Percentiles rank a stretch among this genome's conserved stretches.
phyloP scores from a whole-genome alignment of 306 rosid genomes.

The Acacia crassicarpa region DNA sequence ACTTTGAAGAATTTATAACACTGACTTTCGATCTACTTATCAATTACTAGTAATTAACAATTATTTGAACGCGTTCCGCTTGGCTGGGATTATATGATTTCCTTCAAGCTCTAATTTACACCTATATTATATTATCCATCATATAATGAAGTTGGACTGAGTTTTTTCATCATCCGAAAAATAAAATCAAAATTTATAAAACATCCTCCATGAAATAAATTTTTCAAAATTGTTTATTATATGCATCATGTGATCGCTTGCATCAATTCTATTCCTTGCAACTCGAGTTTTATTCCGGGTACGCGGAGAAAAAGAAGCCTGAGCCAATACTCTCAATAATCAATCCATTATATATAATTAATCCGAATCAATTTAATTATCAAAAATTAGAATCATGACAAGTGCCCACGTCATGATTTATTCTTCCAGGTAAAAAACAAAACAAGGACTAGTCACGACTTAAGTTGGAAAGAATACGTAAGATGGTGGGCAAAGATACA shows the following conservation, averaged over 20 bases:
- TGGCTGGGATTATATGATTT: neutral
- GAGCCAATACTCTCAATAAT: neutral
- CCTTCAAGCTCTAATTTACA: neutral
- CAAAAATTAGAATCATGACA: too few relatives aligned
- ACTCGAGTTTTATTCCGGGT: too few relatives aligned
- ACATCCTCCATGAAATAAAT: neutral
- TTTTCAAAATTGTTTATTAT: neutral
- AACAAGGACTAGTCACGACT: too few relatives aligned
- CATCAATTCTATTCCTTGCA: neutral
- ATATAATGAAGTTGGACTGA: neutral
- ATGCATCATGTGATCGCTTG: neutral
- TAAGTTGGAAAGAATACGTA: too few relatives aligned
- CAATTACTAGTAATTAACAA: neutral
- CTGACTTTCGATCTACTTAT: neutral
- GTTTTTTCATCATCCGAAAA: neutral
- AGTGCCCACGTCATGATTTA: neutral
- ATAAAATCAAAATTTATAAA: neutral
- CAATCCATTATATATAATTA: too few relatives aligned
- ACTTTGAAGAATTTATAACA: neutral
- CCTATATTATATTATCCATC: neutral
- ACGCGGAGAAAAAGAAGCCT: neutral
- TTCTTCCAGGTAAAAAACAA: neutral
- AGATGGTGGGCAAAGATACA: too few relatives aligned
- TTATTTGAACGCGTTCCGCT: neutral
- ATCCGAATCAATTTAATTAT: neutral